phyloP scores from a whole-genome alignment of 805 yeast genomes.

The Metschnikowia colocasiae region DNA sequence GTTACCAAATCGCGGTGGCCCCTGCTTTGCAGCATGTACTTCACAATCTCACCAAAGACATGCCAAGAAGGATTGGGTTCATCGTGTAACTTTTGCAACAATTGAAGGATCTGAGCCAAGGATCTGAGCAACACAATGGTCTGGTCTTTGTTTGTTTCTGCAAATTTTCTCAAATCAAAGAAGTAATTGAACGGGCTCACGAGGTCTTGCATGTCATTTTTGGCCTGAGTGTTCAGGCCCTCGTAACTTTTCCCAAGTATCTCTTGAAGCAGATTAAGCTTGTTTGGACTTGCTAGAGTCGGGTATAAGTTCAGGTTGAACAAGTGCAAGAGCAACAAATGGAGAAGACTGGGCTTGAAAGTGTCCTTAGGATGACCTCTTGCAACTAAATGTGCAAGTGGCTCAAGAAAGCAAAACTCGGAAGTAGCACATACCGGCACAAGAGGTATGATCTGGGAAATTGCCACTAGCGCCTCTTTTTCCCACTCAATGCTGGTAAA shows the following conservation, averaged over 20 bases:
- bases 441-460: background rate
- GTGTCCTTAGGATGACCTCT: conserved; percentile 1
- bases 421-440: background rate
- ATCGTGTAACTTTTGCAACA: conserved; percentile 1
- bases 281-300: background rate
- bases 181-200: conserved; percentile 11
- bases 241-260: background rate
- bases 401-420: background rate
- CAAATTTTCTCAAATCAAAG: conserved; percentile 2
- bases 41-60: conserved; percentile 5
- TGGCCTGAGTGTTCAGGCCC: background rate
- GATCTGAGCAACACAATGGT: background rate
- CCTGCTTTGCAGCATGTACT: conserved; percentile 10
- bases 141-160: background rate
- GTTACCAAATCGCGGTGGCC: conserved; percentile 12
- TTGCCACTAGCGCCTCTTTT: background rate
- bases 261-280: background rate
- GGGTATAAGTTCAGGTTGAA: conserved; percentile 5
- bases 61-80: conserved; percentile 10
- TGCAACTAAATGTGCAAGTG: conserved; percentile 3
- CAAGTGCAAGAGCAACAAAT: conserved; percentile 9
- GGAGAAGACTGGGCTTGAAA: conserved; percentile 7
- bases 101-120: background rate
- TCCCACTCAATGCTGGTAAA: conserved; percentile 1
- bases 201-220: background rate